phyloP scores from a whole-genome alignment of 805 yeast species.

The Sugiyamaella chiloensis region DNA sequence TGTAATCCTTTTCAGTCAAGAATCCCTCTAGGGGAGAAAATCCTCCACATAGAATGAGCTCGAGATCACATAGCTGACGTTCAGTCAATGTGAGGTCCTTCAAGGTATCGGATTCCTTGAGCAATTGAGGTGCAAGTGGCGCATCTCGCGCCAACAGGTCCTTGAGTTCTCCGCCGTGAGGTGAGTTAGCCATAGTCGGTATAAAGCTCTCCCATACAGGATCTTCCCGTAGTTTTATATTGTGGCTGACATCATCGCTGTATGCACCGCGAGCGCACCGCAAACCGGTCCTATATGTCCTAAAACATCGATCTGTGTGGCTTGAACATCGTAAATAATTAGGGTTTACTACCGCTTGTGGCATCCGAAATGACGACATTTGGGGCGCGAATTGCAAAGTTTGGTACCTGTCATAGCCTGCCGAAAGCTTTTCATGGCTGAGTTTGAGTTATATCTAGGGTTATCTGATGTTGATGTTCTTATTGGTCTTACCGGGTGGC shows the following conservation, averaged over 20 bases:
- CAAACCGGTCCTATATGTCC: too few relatives aligned
- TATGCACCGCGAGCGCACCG: too few relatives aligned
- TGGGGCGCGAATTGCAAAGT: too few relatives aligned
- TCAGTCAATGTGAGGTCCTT: slow-evolving; percentile 56
- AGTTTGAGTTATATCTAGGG: too few relatives aligned
- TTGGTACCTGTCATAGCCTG: too few relatives aligned
- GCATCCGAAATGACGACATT: too few relatives aligned
- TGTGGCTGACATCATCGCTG: not conserved
- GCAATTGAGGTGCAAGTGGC: slow-evolving; percentile 50
- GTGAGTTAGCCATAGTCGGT: slow-evolving; percentile 51
- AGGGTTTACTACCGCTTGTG: too few relatives aligned
- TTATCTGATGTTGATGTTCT: too few relatives aligned
- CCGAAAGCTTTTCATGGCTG: too few relatives aligned
- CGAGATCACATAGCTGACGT: slow-evolving; percentile 91
- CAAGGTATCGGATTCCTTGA: slow-evolving; percentile 54
- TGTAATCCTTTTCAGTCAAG: slow-evolving; percentile 64
- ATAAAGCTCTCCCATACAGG: not conserved
- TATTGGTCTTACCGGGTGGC: too few relatives aligned
- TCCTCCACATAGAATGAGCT: slow-evolving; percentile 88
- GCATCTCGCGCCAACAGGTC: slow-evolving; percentile 84
- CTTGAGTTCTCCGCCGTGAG: slow-evolving; percentile 90
- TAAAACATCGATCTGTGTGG: too few relatives aligned
- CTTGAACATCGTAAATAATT: too few relatives aligned
- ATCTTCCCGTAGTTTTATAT: not conserved
- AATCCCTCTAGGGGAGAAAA: slow-evolving; percentile 84